Evolutionary conservation across 2,329 filamentous ascomycete genomes (phyloP).

Genomic region (Blumeriella jaapii): DNA sequence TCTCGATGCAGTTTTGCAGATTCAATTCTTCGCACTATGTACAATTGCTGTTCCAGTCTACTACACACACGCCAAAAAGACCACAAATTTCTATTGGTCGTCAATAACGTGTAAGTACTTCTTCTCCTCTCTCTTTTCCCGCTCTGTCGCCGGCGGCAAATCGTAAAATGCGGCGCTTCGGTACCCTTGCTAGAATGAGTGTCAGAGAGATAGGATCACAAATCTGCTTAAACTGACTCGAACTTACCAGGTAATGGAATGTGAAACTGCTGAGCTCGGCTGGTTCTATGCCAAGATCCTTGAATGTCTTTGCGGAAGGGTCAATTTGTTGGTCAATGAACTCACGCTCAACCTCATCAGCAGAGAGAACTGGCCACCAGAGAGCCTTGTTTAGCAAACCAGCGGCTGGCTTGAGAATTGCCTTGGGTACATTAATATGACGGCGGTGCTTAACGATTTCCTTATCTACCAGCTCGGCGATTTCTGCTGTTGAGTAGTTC

Average conservation of each 20-base stretch:
- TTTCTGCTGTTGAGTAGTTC: slow-evolving; percentile 81
- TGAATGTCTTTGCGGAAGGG: slow-evolving; percentile 84
- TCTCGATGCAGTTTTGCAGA: too few relatives aligned
- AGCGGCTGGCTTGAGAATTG: slow-evolving; percentile 63
- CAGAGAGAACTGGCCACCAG: slow-evolving; percentile 80
- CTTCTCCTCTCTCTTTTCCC: slow-evolving; percentile 88
- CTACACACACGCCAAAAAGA: slow-evolving; percentile 6
- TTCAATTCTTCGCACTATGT: slow-evolving; percentile 11
- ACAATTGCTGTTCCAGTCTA: slow-evolving; percentile 9
- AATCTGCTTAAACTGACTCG: neutral
- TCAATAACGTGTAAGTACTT: slow-evolving; percentile 94
- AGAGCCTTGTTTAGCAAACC: slow-evolving; percentile 66
- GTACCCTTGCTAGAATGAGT: slow-evolving; percentile 62
- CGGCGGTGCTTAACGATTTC: slow-evolving; percentile 86
- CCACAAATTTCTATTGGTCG: slow-evolving; percentile 51
- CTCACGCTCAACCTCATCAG: slow-evolving; percentile 82
- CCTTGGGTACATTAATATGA: slow-evolving; percentile 84
- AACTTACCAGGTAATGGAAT: slow-evolving; percentile 82
- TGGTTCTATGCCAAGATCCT: slow-evolving; percentile 82
- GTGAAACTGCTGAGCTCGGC: slow-evolving; percentile 77
- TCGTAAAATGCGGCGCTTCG: slow-evolving; percentile 84
- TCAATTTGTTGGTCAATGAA: slow-evolving; percentile 92
- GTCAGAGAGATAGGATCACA: slow-evolving; percentile 26
- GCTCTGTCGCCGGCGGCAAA: slow-evolving; percentile 85
- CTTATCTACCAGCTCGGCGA: slow-evolving; percentile 75